phyloP scores from a whole-genome alignment of 139 green algal species.

The Trebouxia sp. region DNA sequence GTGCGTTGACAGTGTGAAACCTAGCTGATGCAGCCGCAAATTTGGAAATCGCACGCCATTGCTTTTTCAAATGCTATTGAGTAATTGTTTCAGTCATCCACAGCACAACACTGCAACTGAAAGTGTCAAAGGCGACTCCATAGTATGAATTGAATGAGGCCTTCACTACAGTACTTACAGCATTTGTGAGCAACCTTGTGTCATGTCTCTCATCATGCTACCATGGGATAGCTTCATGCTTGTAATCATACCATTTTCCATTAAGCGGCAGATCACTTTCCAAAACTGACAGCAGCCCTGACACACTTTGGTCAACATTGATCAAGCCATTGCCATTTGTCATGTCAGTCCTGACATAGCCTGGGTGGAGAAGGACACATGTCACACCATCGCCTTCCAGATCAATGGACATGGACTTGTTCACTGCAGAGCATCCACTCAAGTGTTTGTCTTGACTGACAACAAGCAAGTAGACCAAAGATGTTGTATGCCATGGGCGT shows the following conservation, averaged over 20 bases:
- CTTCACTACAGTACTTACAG: too few relatives aligned
- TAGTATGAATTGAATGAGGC: too few relatives aligned
- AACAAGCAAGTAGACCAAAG: not conserved
- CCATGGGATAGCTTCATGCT: slow-evolving; percentile 77
- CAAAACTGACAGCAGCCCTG: slow-evolving; percentile 49
- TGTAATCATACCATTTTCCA: slow-evolving; percentile 68
- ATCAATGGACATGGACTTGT: slow-evolving; percentile 69
- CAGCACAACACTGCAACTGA: too few relatives aligned
- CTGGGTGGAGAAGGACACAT: slow-evolving; percentile 67
- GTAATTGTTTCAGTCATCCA: too few relatives aligned
- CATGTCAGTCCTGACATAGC: slow-evolving; percentile 60
- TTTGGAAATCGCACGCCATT: too few relatives aligned
- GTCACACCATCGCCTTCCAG: slow-evolving; percentile 49
- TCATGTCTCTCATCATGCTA: too few relatives aligned
- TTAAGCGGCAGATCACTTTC: slow-evolving; percentile 56
- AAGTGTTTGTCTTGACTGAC: not conserved
- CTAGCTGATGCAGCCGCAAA: too few relatives aligned
- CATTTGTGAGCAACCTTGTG: too few relatives aligned
- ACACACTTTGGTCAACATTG: slow-evolving; percentile 37
- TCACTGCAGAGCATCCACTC: slow-evolving; percentile 39
- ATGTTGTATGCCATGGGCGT: not conserved
- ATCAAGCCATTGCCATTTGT: slow-evolving; percentile 53
- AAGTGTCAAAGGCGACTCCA: too few relatives aligned
- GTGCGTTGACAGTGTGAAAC: too few relatives aligned
- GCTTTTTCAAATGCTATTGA: too few relatives aligned